Percentiles rank a stretch among this genome's conserved stretches.
Conservation (phyloP, 2,329 filamentous ascomycete genomes). For the Fusarium liriodendri region DNA sequence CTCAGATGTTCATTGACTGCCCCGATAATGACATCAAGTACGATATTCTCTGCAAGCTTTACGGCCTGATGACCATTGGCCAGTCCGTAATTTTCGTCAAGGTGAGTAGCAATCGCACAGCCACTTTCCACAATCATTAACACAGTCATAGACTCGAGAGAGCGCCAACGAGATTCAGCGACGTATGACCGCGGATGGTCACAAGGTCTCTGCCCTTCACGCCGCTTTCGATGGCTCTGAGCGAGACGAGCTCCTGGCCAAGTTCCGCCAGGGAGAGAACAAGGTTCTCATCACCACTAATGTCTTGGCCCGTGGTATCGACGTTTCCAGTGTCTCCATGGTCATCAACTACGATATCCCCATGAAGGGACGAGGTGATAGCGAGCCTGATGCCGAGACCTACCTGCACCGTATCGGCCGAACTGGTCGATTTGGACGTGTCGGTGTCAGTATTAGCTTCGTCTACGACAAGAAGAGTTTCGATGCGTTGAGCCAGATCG, state of each 20-base stretch:
- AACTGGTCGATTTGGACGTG: conserved; percentile 95
- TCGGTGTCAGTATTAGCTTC: conserved; percentile 95
- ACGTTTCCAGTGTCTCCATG: conserved; percentile 91
- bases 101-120: conserved; percentile 59
- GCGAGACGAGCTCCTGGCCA: conserved; percentile 85
- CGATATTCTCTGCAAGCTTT: conserved; percentile 88
- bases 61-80: conserved; percentile 94
- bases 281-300: conserved; percentile 99
- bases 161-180: conserved; percentile 87
- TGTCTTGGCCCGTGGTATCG: conserved; percentile 94
- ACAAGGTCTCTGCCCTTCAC: conserved; percentile 90
- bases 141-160: conserved; percentile 73
- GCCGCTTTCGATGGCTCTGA: conserved; percentile 86
- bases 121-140: conserved; percentile 23
- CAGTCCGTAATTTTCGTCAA: conserved; percentile 98
- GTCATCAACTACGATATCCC: conserved; percentile 97
- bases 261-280: conserved; percentile 86
- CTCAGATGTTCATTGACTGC: conserved; percentile 97
- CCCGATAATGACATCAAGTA: conserved; percentile 86
- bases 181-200: conserved; percentile 88
- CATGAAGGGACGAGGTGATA: conserved; percentile 79
- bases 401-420: conserved; percentile 98
- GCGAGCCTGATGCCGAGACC: conserved; percentile 90
- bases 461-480: conserved; percentile 89
- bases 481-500: conserved; percentile 82